Conservation (phyloP, 306 rosid genomes). For the Lupinus albus region DNA sequence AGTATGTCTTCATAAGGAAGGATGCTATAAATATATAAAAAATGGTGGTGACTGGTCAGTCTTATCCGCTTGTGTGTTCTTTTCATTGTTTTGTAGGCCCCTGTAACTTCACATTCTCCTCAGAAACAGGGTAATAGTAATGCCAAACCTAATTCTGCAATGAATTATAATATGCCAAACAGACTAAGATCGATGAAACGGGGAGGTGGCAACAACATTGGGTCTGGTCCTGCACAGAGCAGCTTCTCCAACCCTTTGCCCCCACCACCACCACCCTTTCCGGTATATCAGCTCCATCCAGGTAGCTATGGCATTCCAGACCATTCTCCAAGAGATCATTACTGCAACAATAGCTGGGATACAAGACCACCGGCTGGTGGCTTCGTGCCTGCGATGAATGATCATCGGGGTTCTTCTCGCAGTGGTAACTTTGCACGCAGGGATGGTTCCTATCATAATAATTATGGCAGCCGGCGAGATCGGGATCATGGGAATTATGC, state of each 20-base stretch:
- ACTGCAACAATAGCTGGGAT: conserved; percentile 58
- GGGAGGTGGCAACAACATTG: conserved; percentile 52
- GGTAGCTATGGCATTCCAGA: conserved; percentile 54
- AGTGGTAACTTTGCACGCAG: conserved; percentile 63
- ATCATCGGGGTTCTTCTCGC: conserved; percentile 52
- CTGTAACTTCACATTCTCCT: conserved; percentile 49
- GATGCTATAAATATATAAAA: not conserved
- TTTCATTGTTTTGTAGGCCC: conserved; percentile 52
- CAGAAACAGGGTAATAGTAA: conserved; percentile 51
- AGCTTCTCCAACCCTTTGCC: conserved; percentile 54
- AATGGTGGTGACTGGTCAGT: conserved; percentile 6
- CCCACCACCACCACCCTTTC: conserved; percentile 69
- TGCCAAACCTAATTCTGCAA: conserved; percentile 48
- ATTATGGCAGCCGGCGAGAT: conserved; percentile 61
- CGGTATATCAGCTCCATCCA: conserved; percentile 52
- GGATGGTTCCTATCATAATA: conserved; percentile 58
- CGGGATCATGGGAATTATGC: conserved; percentile 12
- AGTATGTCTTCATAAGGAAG: not conserved
- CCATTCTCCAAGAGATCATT: conserved; percentile 61
- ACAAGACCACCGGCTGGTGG: conserved; percentile 57
- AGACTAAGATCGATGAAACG: conserved; percentile 63
- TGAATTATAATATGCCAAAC: conserved; percentile 38
- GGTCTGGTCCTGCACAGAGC: conserved; percentile 51
- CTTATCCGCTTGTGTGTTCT: conserved; percentile 19
- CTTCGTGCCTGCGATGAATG: conserved; percentile 45